Base-by-base conservation (phyloP, 192 early-diverging fungal genomes). In the Backusella macrospora region DNA sequence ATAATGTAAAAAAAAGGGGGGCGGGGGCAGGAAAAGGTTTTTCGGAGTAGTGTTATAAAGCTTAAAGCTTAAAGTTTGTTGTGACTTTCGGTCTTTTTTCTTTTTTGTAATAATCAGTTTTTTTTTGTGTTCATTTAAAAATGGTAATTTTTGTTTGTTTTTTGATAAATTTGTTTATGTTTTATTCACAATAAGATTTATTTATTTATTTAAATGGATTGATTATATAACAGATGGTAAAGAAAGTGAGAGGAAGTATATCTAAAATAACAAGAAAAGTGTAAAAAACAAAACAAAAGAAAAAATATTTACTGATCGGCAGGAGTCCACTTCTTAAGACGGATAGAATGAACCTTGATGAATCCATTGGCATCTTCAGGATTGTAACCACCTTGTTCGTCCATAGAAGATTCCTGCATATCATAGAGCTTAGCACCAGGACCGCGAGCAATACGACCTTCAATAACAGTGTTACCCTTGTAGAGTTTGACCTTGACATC, bases 331-430 rank as follows among this genome's bases (percentile, higher is more conserved):
- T 94, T 94, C 87, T 92, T 94, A 67, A 99, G 86, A 52, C 98
- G 92, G 81, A 99, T 99, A 74, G 91, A 90, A 77, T 96, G 94
- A 80, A 95, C 95, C 87, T 95, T 96, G 90, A 99, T 99, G 80
- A 99, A 99, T 29, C 98, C 98, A 52, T 96, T 94, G 40, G 96
- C 94, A 79, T 96, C 96, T 43, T 80, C 72, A n/a, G 96, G 98
- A 73, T 94, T 89, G 85, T 96, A 96, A 65, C 94, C 95, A 76
- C 93, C 93, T 65, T 90, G 90, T 55, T 90, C 90, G 82, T 98
- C 96, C 98, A 99, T 99, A 64, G 93, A 95, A 44, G 93, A 92
- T 82, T 98, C 94, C 83, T 97, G 92, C 85, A 91, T 91, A 83
- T 99, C 94, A 75, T 99, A 99, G 68, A 99, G 86, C 70, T 88